Evolutionary conservation across 805 yeast genomes (phyloP), one percentile per base, ranked within the genome.

Genomic region (Lachancea quebecensis): DNA sequence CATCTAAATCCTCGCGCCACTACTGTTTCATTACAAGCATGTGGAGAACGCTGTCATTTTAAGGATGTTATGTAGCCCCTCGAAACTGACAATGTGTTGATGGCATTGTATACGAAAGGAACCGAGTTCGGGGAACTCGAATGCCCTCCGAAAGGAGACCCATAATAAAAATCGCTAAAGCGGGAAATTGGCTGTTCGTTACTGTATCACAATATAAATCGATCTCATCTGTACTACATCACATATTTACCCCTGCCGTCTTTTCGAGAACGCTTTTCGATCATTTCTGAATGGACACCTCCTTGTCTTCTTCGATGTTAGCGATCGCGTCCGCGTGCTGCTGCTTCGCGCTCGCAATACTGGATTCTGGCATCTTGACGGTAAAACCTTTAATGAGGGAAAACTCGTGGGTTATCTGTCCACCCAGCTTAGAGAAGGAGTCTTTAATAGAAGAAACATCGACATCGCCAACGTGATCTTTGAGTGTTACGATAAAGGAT

Each of bases 381-480:
- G 77, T 68, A 56, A 77, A 81, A 0, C 87, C 89, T 66, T 82
- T 82, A 67, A 82, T 80, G 59, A 82, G 68, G 42, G 72, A 65
- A 61, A 73, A 82, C 51, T 82, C 85, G 50, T 74, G 78, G 41
- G 75, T 73, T 58, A 82, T 72, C 43, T 69, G 70, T 42, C 86
- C 88, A 35, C 87, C 87, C 42, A 78, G 55, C 31, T 74, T 70
- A 28, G 58, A 39, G 48, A 81, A 62, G 46, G 71, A 68, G 42
- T 70, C 66, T 57, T 82, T 79, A 65, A 81, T 57, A 35, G 42
- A 38, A 14, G 47, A 40, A 28, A 68, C 55, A 42, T 72, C 73
- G 27, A 66, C 64, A 35, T 68, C 72, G 39, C 71, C 55, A 46
- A 68, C 70, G 25, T 65, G 46, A 27, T 74, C 78, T 53, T 73